Percentiles rank a stretch among this genome's conserved stretches.
These are phyloP conservation scores for Apiotrichum sp. DNA, from an alignment of 1,284 basidiomycete genomes.

Conservation along the genomic window DNA sequence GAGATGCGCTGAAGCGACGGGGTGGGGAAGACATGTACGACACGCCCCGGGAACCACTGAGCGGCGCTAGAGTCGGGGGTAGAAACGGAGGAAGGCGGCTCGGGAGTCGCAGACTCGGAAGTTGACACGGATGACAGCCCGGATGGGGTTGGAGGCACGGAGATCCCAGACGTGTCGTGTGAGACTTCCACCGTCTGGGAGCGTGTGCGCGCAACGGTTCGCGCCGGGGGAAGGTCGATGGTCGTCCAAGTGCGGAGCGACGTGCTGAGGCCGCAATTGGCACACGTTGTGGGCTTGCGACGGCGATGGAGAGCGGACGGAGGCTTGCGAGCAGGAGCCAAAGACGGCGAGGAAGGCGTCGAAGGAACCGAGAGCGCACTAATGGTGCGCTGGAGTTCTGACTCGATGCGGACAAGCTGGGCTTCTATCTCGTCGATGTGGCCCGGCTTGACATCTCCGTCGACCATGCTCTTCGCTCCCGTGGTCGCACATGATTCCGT, in stretches of 20 bases:
- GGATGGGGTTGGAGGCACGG: no score
- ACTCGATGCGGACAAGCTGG: no score
- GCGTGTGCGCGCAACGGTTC: slow-evolving; percentile 12
- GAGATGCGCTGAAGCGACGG: slow-evolving; percentile 33
- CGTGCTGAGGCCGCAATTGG: neutral
- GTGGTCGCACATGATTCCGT: no score
- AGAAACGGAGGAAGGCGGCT: no score
- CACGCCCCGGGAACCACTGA: neutral
- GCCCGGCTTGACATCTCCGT: no score
- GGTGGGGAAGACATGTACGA: slow-evolving; percentile 3
- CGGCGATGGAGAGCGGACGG: neutral
- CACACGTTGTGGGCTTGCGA: neutral
- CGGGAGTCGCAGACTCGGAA: no score
- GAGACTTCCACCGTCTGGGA: no score
- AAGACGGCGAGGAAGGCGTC: neutral
- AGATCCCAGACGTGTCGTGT: no score
- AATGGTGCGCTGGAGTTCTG: neutral
- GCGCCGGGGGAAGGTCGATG: slow-evolving; percentile 8
- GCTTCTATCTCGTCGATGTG: no score
- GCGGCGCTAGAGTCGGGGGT: neutral
- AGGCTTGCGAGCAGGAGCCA: neutral
- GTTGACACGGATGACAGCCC: no score
- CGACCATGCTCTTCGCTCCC: no score
- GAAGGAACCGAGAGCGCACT: neutral
- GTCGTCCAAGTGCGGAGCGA: neutral